Evolutionary conservation across 352 stramenopile species (phyloP).

Genomic region (Phytophthora melonis): DNA sequence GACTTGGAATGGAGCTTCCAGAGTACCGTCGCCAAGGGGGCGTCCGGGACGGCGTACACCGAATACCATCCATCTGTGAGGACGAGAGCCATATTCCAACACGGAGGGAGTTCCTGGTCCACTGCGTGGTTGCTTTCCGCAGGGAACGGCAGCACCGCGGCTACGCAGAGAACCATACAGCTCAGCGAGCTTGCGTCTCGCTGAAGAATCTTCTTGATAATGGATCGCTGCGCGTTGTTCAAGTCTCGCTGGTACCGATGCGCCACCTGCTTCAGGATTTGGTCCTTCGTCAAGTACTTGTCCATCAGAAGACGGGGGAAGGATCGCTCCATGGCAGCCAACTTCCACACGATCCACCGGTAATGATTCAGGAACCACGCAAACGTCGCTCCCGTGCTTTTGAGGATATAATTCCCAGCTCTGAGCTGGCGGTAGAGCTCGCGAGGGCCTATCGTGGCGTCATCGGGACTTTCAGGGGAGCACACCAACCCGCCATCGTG

Average conservation of each 20-base stretch:
- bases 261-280: conserved; percentile 66
- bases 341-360: conserved; percentile 79
- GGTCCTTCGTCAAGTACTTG: conserved; percentile 67
- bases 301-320: conserved; percentile 60
- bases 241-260: conserved; percentile 67
- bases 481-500: conserved; percentile 20
- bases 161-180: conserved; percentile 75
- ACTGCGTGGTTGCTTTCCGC: conserved; percentile 29
- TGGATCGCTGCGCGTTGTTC: conserved; percentile 54
- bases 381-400: conserved; percentile 46
- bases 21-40: conserved; percentile 44
- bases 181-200: conserved; percentile 70
- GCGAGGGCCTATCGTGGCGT: conserved; percentile 24
- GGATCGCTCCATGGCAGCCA: conserved; percentile 60
- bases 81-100: conserved; percentile 69
- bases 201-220: conserved; percentile 77
- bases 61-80: conserved; percentile 83
- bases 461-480: conserved; percentile 15
- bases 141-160: conserved; percentile 58
- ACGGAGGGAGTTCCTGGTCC: conserved; percentile 53
- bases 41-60: conserved; percentile 67
- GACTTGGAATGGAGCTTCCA: conserved; percentile 56
- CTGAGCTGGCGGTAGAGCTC: conserved; percentile 56
- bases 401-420: conserved; percentile 34
- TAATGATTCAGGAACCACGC: conserved; percentile 82